Conservation (phyloP, 148 eudicot genomes). For the Persicaria tinctoria region DNA sequence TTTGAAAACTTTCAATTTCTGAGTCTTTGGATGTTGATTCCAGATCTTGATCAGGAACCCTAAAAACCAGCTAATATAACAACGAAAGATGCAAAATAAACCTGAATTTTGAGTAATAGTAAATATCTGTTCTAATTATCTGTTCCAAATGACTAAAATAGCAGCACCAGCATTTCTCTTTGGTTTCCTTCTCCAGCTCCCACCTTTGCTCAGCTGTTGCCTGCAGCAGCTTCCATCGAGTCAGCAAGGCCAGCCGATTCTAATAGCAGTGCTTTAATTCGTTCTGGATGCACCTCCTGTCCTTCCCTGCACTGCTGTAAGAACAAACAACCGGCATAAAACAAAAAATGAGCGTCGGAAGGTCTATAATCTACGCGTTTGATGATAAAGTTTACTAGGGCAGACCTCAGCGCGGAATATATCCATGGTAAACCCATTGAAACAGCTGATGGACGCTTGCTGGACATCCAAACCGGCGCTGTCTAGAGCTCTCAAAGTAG, state of each 20-base stretch:
- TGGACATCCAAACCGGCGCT: slow-evolving; percentile 74
- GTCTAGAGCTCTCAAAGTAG: slow-evolving; percentile 74
- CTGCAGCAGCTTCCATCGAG: background rate
- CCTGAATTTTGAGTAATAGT: background rate
- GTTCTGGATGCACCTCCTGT: slow-evolving; percentile 77
- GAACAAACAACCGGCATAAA: background rate
- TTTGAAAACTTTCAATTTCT: background rate
- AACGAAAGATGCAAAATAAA: background rate
- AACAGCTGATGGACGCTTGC: slow-evolving; percentile 93
- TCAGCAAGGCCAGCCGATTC: slow-evolving; percentile 77
- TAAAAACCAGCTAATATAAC: background rate
- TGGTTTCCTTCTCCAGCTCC: background rate
- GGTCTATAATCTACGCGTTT: background rate
- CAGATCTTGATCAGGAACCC: background rate
- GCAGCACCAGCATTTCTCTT: background rate
- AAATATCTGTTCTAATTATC: background rate
- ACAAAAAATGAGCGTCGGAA: background rate
- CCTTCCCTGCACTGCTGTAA: slow-evolving; percentile 88
- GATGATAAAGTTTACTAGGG: background rate
- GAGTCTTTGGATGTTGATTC: background rate
- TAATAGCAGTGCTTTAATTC: slow-evolving; percentile 70
- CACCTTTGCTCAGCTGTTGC: slow-evolving; percentile 11
- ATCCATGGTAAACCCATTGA: slow-evolving; percentile 91
- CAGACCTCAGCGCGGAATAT: slow-evolving; percentile 88
- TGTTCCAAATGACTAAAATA: background rate